Evolutionary conservation across 2,329 filamentous ascomycete genomes (phyloP), one percentile per base, ranked within the genome.

Genomic region (Cryphonectria naterciae): DNA sequence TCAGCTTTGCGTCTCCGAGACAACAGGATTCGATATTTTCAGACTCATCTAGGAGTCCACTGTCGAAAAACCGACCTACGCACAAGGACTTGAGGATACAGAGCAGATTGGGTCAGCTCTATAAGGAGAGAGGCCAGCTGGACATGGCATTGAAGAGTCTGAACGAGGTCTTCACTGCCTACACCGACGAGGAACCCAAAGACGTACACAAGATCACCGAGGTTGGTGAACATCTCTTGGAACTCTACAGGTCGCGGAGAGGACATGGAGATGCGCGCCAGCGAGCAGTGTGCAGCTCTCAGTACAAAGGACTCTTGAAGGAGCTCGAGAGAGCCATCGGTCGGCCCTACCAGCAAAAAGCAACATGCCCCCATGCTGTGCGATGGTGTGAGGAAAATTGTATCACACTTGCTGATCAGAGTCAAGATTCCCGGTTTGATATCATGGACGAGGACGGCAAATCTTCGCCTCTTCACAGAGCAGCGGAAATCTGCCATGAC

Each of bases 401-500:
- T 0, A 65, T 69, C 6, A 3, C 0, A 5, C 64, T 72, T 3
- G 22, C 32, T 2, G 11, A 10, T 0, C 22, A 35, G 8, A 35
- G 60, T 8, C 43, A 64, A 17, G 35, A 37, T 8, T 49, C 43
- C 39, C 46, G 58, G 7, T 72, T 72, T 28, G 70, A 72, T 2
- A 43, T 54, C 4, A 8, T 70, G 5, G 68, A 67, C 13, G 68
- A 67, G 1, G 60, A 68, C 13, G 52, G 49, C 5, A 41, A 37
- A 11, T 67, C 64, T 4, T 72, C 70, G 2, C 70, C 68, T 1
- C 52, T 72, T 11, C 70, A 72, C 39, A 39, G 37, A 15, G 70
- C 70, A 25, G 68, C 67, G 8, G 63, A 67, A 32, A 56, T 19
- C 8, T 72, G 70, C 17, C 25, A 35, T 1, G 39, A 70, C 13